Percentiles rank a stretch among this genome's conserved stretches.
phyloP scores from a whole-genome alignment of 371 early-diverging fungal genomes.

The Saksenaea vasiformis region DNA sequence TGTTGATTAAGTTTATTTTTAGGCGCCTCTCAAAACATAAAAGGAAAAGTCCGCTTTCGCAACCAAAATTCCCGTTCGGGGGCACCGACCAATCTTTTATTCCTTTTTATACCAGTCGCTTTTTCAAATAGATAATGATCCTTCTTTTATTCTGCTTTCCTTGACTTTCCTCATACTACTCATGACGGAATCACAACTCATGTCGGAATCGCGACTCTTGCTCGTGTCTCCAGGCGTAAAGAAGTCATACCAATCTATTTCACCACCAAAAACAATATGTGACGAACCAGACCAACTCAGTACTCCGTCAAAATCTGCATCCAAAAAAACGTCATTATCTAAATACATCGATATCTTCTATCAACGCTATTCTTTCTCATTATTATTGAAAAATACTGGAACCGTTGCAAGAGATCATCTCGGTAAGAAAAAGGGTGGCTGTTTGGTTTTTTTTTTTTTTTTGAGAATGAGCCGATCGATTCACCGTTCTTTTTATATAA shows the following conservation, averaged over 20 bases:
- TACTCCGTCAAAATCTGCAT: neutral
- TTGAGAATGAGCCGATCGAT: neutral
- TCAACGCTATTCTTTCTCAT: conserved; percentile 17
- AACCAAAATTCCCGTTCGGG: neutral
- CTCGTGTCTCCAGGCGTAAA: neutral
- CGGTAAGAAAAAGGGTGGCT: conserved; percentile 36
- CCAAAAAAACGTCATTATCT: neutral
- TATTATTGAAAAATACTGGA: conserved; percentile 69
- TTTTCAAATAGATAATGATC: neutral
- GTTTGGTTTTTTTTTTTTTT: too few relatives aligned
- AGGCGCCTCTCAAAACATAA: neutral
- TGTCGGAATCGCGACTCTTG: neutral
- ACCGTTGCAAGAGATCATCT: conserved; percentile 78
- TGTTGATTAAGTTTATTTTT: neutral
- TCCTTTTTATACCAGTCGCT: neutral
- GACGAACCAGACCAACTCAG: neutral
- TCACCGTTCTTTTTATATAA: neutral
- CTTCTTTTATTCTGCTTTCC: neutral
- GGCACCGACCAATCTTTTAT: neutral
- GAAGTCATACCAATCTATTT: neutral
- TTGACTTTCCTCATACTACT: neutral
- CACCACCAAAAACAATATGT: neutral
- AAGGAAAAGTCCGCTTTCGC: neutral
- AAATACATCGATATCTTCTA: neutral
- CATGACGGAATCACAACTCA: neutral